These are phyloP conservation scores for Wickerhamomyces tratensis DNA, from an alignment of 805 yeast species.

Conservation along the genomic window DNA sequence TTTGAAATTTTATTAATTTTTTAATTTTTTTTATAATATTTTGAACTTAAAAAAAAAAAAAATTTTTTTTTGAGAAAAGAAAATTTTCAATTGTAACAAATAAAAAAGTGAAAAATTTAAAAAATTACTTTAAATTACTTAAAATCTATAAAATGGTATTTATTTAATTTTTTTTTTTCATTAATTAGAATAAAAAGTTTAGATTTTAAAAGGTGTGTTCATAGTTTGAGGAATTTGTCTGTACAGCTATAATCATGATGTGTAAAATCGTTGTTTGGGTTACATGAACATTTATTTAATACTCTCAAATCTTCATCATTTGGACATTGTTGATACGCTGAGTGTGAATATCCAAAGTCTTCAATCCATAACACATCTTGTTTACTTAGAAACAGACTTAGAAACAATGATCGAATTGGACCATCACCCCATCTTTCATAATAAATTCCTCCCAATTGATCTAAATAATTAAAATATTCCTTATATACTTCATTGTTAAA, in stretches of 20 bases:
- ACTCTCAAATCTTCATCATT: slow-evolving; percentile 47
- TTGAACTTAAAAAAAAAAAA: too few species aligned
- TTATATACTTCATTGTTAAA: slow-evolving; percentile 62
- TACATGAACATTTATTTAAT: slow-evolving; percentile 62
- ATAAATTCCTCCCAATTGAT: slow-evolving; percentile 69
- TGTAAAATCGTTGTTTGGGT: slow-evolving; percentile 63
- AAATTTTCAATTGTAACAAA: too few species aligned
- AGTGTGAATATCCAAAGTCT: slow-evolving; percentile 74
- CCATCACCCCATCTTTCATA: slow-evolving; percentile 92
- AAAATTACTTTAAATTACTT: too few species aligned
- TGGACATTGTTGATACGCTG: slow-evolving; percentile 73
- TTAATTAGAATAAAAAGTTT: too few species aligned
- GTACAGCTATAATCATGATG: slow-evolving; percentile 66
- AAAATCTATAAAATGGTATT: too few species aligned
- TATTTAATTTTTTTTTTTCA: too few species aligned
- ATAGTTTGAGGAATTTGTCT: slow-evolving; percentile 37
- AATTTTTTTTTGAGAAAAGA: too few species aligned
- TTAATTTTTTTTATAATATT: too few species aligned
- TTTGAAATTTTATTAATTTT: too few species aligned
- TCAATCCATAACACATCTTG: slow-evolving; percentile 64
- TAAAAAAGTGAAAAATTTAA: too few species aligned
- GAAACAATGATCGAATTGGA: slow-evolving; percentile 79
- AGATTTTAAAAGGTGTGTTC: too few species aligned
- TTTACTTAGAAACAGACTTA: slow-evolving; percentile 56
- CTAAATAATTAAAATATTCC: slow-evolving; percentile 59